A percentile compares a stretch with the other conserved stretches of the same genome.
phyloP scores from a whole-genome alignment of 805 yeast genomes.

The Cyberlindnera xishuangbannaensis region DNA sequence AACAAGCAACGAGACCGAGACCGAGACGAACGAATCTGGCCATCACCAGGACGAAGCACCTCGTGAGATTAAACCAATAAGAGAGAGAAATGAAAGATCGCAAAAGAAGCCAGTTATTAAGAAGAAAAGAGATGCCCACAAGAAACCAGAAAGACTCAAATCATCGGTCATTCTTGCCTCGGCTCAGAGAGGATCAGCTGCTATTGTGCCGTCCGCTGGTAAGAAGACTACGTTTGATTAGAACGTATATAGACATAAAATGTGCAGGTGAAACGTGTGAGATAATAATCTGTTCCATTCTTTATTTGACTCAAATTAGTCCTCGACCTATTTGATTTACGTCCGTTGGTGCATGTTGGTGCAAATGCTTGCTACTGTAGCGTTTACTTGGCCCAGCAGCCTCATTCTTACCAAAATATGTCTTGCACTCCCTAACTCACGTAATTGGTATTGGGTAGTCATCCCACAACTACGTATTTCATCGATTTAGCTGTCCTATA shows the following conservation, averaged over 20 bases:
- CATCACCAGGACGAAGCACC: conserved; percentile 5
- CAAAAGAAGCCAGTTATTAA: conserved; percentile 6
- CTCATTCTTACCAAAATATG: no score
- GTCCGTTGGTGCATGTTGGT: no score
- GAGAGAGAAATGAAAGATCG: conserved; percentile 18
- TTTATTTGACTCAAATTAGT: no score
- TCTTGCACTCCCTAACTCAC: no score
- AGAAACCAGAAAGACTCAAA: conserved; percentile 27
- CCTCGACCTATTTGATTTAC: no score
- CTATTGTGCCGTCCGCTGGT: conserved; percentile 87
- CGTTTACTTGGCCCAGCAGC: no score
- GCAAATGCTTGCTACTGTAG: neutral
- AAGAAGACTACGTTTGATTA: conserved; percentile 50
- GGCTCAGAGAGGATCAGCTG: conserved; percentile 86
- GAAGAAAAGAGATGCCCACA: conserved; percentile 7
- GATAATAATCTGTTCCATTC: no score
- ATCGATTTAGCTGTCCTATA: no score
- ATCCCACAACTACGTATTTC: no score
- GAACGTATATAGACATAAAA: no score
- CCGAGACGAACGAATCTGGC: conserved; percentile 16
- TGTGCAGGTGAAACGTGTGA: no score
- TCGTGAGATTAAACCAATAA: conserved; percentile 20
- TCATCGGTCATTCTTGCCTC: conserved; percentile 84
- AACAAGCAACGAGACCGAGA: conserved; percentile 7
- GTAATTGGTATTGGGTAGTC: no score